phyloP scores from a whole-genome alignment of 2,329 filamentous ascomycete species.

The Fusarium sp. region DNA sequence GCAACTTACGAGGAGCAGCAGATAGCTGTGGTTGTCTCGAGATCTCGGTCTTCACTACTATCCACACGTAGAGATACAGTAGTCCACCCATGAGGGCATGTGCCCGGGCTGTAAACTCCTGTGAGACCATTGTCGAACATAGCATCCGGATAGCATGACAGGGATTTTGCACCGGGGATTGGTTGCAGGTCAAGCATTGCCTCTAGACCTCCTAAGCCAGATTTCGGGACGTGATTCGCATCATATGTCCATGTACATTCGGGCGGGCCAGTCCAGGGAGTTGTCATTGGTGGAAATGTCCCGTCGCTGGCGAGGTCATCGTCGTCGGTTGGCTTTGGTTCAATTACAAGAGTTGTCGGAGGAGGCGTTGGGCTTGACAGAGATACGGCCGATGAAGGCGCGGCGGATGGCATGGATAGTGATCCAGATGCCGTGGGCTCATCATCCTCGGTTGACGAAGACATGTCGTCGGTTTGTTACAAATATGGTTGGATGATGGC shows the following conservation, averaged over 20 bases:
- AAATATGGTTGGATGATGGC: conserved; percentile 6
- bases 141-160: conserved; percentile 55
- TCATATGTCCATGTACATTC: conserved; percentile 56
- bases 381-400: conserved; percentile 30
- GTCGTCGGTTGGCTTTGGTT: conserved; percentile 35
- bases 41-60: conserved; percentile 42
- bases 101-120: conserved; percentile 55
- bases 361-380: conserved; percentile 31
- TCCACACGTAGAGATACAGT: conserved; percentile 50
- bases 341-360: conserved; percentile 20
- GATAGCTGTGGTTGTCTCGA: conserved; percentile 53
- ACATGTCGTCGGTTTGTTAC: conserved; percentile 28
- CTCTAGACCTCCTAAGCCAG: conserved; percentile 45
- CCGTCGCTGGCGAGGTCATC: conserved; percentile 34
- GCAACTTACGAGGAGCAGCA: conserved; percentile 56
- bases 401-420: conserved; percentile 24
- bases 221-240: conserved; percentile 41
- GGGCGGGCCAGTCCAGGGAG: conserved; percentile 51
- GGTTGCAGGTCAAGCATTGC: conserved; percentile 54
- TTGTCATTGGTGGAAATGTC: conserved; percentile 52
- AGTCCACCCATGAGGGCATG: conserved; percentile 55
- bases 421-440: conserved; percentile 21
- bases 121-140: conserved; percentile 54
- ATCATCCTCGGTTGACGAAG: conserved; percentile 30
- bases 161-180: conserved; percentile 49